Evolutionary conservation across 495 filamentous ascomycete species (phyloP).

Genomic region (Rhypophila decipiens): DNA sequence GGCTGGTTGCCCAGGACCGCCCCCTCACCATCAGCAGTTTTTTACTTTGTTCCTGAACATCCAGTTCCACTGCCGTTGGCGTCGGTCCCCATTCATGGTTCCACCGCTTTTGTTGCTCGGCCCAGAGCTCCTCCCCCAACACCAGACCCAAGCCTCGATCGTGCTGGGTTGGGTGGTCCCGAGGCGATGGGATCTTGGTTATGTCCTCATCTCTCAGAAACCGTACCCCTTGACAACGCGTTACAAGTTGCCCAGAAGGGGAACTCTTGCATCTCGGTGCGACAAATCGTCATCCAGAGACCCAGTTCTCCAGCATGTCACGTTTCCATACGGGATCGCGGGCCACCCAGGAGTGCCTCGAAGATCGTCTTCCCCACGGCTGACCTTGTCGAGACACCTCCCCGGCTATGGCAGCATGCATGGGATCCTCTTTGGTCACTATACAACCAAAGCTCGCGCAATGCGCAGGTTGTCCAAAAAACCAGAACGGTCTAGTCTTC

Average conservation of each 20-base stretch:
- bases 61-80: conserved; percentile 15
- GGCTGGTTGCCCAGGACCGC: conserved; percentile 7
- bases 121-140: not conserved
- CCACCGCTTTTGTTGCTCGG: not conserved
- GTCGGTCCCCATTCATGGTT: not conserved
- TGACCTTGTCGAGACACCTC: conserved; percentile 10
- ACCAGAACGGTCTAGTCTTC: no score
- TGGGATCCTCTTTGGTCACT: conserved; percentile 14
- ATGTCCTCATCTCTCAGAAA: not conserved
- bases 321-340: not conserved
- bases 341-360: conserved; percentile 6
- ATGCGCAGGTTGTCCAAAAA: conserved; percentile 5
- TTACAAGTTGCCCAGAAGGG: conserved; percentile 1
- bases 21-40: conserved; percentile 7
- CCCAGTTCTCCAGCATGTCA: not conserved
- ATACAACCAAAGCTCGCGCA: conserved; percentile 8
- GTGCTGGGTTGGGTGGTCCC: not conserved
- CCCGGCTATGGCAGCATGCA: conserved; percentile 13
- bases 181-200: conserved; percentile 12
- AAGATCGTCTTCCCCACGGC: conserved; percentile 10
- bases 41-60: conserved; percentile 15
- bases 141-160: not conserved
- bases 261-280: not conserved
- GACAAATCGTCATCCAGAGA: not conserved
- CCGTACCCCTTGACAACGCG: conserved; percentile 7